Percentiles rank a stretch among this genome's conserved stretches.
These are phyloP conservation scores for Pseudonitzschia pungens DNA, from an alignment of 108 stramenopile species.

Conservation along the genomic window DNA sequence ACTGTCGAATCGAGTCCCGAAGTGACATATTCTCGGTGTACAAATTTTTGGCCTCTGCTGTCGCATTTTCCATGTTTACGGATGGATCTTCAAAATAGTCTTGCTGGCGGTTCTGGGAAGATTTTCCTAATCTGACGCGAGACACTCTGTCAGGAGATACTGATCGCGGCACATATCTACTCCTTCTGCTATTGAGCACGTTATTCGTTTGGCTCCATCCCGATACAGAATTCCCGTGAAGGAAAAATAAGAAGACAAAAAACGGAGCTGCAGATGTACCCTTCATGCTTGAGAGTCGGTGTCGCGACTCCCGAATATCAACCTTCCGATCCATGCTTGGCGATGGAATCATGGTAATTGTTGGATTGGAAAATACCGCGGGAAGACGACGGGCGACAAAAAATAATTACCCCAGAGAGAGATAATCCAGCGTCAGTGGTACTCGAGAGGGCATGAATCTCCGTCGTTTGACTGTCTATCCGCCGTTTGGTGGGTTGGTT, in stretches of 20 bases:
- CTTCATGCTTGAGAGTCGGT: neutral
- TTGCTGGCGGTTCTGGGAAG: neutral
- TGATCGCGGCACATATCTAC: neutral
- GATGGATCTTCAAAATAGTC: constrained; percentile 1
- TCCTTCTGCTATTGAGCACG: neutral
- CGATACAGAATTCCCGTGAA: neutral
- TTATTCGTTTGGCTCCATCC: constrained; percentile 9
- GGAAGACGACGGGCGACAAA: too few relatives aligned
- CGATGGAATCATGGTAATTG: too few relatives aligned
- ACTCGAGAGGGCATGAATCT: too few relatives aligned
- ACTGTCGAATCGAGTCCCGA: constrained; percentile 22
- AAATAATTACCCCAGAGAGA: too few relatives aligned
- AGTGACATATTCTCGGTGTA: constrained; percentile 26
- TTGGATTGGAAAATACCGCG: too few relatives aligned
- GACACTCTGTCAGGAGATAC: neutral
- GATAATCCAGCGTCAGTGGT: too few relatives aligned
- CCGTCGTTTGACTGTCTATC: too few relatives aligned
- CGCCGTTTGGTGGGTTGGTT: too few relatives aligned
- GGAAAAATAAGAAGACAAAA: neutral
- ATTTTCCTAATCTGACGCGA: neutral
- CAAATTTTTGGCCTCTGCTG: neutral
- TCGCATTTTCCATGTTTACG: neutral
- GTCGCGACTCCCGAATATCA: neutral
- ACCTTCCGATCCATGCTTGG: neutral
- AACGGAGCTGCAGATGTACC: neutral